Percentiles rank a stretch among this genome's conserved stretches.
Conservation (phyloP, 257 asterid genomes). For the Anisodus tanguticus region DNA sequence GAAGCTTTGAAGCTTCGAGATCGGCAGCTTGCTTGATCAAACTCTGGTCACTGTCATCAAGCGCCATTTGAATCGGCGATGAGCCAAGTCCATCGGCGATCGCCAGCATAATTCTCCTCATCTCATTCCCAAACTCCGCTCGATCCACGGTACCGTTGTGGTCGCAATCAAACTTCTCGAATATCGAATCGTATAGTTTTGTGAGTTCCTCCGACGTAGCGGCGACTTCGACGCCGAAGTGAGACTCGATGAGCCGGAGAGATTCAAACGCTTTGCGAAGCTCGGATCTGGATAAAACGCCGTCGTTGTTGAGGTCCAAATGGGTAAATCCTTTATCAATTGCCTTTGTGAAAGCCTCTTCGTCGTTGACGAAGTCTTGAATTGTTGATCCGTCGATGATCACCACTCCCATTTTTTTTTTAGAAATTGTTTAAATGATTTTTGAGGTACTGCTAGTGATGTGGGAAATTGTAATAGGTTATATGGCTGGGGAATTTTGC, state of each 20-base stretch:
- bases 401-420: constrained; percentile 59
- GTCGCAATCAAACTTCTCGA: constrained; percentile 63
- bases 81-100: constrained; percentile 91
- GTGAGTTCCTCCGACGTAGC: constrained; percentile 76
- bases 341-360: constrained; percentile 55
- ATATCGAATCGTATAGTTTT: constrained; percentile 77
- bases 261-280: constrained; percentile 82
- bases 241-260: constrained; percentile 67
- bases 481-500: background rate
- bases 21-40: constrained; percentile 85
- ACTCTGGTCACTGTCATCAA: constrained; percentile 66
- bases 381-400: constrained; percentile 83
- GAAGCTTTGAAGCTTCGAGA: constrained; percentile 63
- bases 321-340: constrained; percentile 59
- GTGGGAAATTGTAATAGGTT: background rate
- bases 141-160: constrained; percentile 61
- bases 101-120: constrained; percentile 71
- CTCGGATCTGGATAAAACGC: constrained; percentile 84
- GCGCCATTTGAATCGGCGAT: constrained; percentile 81
- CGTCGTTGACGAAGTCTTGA: constrained; percentile 63
- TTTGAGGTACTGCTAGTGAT: background rate
- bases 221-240: constrained; percentile 70
- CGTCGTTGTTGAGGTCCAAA: constrained; percentile 79
- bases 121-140: constrained; percentile 63
- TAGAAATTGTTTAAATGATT: background rate